Conservation (phyloP, 345 rosid genomes). For the Barbarea vulgaris region DNA sequence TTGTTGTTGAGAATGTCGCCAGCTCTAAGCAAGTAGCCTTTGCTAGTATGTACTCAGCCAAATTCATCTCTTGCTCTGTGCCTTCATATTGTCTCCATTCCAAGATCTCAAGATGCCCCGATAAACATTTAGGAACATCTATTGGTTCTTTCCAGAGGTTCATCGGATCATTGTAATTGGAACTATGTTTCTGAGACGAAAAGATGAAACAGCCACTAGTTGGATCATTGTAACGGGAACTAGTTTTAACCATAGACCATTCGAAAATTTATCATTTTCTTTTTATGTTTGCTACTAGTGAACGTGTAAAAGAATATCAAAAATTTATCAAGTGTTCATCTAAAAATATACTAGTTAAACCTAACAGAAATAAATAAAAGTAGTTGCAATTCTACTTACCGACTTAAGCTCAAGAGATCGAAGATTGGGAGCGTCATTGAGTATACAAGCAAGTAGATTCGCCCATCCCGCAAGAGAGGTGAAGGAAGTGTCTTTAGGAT, state of each 20-base stretch:
- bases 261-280: too few relatives aligned
- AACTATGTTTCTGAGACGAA: slow-evolving; percentile 11
- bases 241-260: too few relatives aligned
- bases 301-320: not conserved
- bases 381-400: slow-evolving; percentile 8
- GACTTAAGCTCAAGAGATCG: slow-evolving; percentile 19
- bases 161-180: not conserved
- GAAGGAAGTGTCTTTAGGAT: slow-evolving; percentile 1
- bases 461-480: slow-evolving; percentile 3
- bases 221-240: too few relatives aligned
- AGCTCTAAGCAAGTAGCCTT: slow-evolving; percentile 24
- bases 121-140: slow-evolving; percentile 6
- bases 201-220: not conserved
- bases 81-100: slow-evolving; percentile 29
- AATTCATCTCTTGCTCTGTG: slow-evolving; percentile 5
- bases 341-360: not conserved
- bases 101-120: slow-evolving; percentile 6
- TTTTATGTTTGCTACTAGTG: not conserved
- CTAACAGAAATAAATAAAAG: not conserved
- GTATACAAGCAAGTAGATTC: slow-evolving; percentile 9
- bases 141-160: not conserved
- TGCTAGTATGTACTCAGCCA: slow-evolving; percentile 23
- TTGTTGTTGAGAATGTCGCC: slow-evolving; percentile 9
- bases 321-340: too few relatives aligned
- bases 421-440: slow-evolving; percentile 11